Evolutionary conservation across 1,284 basidiomycete genomes (phyloP).

Genomic region (Cryptococcus sp.): DNA sequence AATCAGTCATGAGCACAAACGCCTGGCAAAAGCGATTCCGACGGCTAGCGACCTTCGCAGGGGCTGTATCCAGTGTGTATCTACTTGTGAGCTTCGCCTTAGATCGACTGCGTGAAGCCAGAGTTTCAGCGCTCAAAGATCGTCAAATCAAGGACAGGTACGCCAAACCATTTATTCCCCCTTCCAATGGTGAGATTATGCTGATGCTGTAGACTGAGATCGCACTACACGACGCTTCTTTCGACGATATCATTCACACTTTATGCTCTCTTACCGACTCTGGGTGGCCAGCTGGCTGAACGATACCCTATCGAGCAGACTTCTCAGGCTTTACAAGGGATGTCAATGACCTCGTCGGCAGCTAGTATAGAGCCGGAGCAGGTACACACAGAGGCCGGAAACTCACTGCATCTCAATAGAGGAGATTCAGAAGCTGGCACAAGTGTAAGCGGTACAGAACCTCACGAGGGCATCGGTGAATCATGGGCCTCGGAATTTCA

Average conservation of each 20-base stretch:
- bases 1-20: too few species aligned
- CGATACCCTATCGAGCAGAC: slow-evolving; percentile 41
- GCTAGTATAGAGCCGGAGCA: background rate
- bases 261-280: slow-evolving; percentile 46
- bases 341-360: slow-evolving; percentile 6
- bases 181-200: background rate
- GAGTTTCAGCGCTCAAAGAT: slow-evolving; percentile 33
- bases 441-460: slow-evolving; percentile 2
- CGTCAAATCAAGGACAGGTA: background rate
- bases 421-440: background rate
- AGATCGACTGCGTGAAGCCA: slow-evolving; percentile 35
- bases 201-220: slow-evolving; percentile 31
- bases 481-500: slow-evolving; percentile 36
- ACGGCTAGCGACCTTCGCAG: slow-evolving; percentile 27
- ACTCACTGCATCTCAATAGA: slow-evolving; percentile 12
- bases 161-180: too few species aligned
- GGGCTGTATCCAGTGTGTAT: slow-evolving; percentile 36
- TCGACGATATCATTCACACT: slow-evolving; percentile 47
- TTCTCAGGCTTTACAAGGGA: slow-evolving; percentile 33
- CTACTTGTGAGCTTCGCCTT: slow-evolving; percentile 31
- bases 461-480: slow-evolving; percentile 12
- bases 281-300: slow-evolving; percentile 37
- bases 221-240: slow-evolving; percentile 43
- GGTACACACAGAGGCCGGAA: slow-evolving; percentile 12
- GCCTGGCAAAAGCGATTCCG: slow-evolving; percentile 35